Evolutionary conservation across 116 monocot genomes (phyloP).

Genomic region (Phalaenopsis hybrid): DNA sequence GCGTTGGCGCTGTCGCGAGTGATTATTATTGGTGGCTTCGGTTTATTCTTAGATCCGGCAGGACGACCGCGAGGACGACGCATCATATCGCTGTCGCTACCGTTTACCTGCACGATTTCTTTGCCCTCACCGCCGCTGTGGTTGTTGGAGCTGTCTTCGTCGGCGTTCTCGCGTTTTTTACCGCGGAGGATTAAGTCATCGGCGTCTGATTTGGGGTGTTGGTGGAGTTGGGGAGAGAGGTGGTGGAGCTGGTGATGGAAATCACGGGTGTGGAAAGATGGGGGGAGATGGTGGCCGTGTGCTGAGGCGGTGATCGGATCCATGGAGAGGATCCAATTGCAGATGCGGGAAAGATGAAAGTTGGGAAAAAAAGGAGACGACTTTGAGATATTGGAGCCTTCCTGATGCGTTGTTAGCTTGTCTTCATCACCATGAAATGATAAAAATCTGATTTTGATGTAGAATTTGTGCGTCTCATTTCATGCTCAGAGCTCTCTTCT

Average conservation of each 20-base stretch:
- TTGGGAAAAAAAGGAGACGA: conserved; percentile 15
- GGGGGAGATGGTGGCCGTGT: conserved; percentile 52
- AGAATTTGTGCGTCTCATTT: too few relatives aligned
- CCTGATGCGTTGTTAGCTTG: too few relatives aligned
- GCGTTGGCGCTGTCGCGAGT: conserved; percentile 66
- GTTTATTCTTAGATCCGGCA: conserved; percentile 83
- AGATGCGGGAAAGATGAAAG: neutral
- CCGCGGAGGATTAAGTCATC: conserved; percentile 11
- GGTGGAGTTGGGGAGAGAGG: neutral
- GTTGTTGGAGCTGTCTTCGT: conserved; percentile 29
- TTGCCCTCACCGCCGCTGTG: conserved; percentile 6
- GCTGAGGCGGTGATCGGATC: conserved; percentile 47
- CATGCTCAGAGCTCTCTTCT: too few relatives aligned
- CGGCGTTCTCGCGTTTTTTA: conserved; percentile 21
- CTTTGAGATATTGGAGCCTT: too few relatives aligned
- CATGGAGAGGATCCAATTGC: conserved; percentile 18
- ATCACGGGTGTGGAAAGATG: conserved; percentile 58
- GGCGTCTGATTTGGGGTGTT: conserved; percentile 29
- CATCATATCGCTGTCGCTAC: conserved; percentile 18
- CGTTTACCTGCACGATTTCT: neutral
- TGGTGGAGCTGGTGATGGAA: conserved; percentile 29
- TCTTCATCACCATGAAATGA: too few relatives aligned
- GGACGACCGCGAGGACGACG: conserved; percentile 64
- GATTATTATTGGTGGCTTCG: conserved; percentile 77
- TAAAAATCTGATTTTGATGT: too few relatives aligned